Conservation (phyloP, 2,329 filamentous ascomycete species). For the Diplodia sapinea region DNA sequence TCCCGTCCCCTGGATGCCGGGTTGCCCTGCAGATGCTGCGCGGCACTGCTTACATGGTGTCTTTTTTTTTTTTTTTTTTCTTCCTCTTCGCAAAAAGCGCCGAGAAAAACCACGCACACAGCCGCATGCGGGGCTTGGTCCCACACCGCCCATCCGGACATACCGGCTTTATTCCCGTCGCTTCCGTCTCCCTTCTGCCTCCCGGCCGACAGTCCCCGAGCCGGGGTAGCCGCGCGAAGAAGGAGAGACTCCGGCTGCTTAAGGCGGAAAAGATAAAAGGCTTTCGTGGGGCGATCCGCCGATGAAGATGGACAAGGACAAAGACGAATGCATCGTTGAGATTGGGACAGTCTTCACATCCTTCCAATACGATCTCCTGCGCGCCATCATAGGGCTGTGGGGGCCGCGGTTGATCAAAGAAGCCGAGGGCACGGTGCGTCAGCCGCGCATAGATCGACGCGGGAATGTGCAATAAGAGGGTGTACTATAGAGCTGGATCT, state of each 20-base stretch:
- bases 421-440: background rate
- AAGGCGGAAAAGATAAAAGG: too few relatives aligned
- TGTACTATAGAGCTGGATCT: background rate
- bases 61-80: background rate
- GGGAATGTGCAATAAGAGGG: background rate
- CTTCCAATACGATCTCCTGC: background rate
- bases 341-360: background rate
- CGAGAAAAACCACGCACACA: background rate
- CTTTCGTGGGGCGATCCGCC: too few relatives aligned
- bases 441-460: background rate
- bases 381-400: background rate
- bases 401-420: background rate
- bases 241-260: too few relatives aligned
- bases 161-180: background rate
- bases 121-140: background rate
- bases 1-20: background rate
- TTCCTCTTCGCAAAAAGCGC: background rate
- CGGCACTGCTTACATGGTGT: background rate
- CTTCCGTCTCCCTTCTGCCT: too few relatives aligned
- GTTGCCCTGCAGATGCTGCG: background rate
- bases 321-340: too few relatives aligned
- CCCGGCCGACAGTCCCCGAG: too few relatives aligned
- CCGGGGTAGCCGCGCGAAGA: too few relatives aligned
- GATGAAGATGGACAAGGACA: too few relatives aligned
- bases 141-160: background rate